Conservation (phyloP, 345 rosid genomes). For the Eucalyptus coolabah region DNA sequence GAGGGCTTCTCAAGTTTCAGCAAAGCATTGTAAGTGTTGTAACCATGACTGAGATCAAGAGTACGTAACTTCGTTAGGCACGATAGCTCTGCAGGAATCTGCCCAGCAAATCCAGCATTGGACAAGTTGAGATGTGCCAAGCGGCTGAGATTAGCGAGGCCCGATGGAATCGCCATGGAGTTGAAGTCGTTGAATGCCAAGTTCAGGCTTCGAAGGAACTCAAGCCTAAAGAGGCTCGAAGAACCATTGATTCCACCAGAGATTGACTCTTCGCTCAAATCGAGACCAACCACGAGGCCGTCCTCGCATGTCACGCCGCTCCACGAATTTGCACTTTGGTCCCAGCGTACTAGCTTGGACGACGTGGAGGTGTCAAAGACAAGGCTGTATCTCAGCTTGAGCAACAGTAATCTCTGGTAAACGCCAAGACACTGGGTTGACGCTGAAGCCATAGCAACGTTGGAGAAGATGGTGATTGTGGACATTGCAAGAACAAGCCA, state of each 20-base stretch:
- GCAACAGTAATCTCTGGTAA: neutral
- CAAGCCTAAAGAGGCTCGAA: neutral
- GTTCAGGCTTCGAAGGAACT: neutral
- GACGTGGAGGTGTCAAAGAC: rapidly evolving
- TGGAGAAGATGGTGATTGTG: neutral
- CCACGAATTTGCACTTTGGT: slow-evolving; percentile 4
- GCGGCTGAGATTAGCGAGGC: rapidly evolving
- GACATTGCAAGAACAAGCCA: neutral
- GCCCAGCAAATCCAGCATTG: rapidly evolving
- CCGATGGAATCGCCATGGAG: rapidly evolving
- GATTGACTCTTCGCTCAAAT: rapidly evolving
- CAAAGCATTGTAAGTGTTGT: no score
- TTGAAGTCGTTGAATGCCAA: neutral
- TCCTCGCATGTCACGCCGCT: slow-evolving; percentile 21
- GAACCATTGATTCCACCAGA: rapidly evolving
- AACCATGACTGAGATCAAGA: neutral
- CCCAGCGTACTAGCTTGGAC: neutral
- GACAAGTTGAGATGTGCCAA: neutral
- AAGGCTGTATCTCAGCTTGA: neutral
- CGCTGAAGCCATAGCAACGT: neutral
- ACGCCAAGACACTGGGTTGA: neutral
- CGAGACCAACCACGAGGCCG: neutral
- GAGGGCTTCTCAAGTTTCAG: no score
- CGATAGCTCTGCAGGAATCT: neutral
- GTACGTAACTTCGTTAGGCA: neutral